A percentile compares a stretch with the other conserved stretches of the same genome.
These are phyloP conservation scores for Geosmithia flava DNA, from an alignment of 2,329 filamentous ascomycete species.

Conservation along the genomic window DNA sequence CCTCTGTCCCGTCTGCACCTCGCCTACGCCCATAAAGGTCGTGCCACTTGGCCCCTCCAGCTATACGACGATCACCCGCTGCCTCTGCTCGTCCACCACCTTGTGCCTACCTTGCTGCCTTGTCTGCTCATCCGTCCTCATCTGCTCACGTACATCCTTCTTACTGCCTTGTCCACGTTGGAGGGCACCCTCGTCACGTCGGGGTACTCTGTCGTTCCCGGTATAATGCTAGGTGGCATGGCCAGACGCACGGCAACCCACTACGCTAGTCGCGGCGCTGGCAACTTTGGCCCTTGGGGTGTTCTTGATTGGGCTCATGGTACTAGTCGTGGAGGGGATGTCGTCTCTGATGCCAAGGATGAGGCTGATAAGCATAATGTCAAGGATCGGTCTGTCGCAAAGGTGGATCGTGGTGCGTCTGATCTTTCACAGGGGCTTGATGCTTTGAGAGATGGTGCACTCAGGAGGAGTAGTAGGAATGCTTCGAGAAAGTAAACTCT, in stretches of 20 bases:
- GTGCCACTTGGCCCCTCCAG: slow-evolving; percentile 42
- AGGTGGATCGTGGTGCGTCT: slow-evolving; percentile 17
- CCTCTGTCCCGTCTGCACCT: slow-evolving; percentile 27
- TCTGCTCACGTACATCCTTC: slow-evolving; percentile 58
- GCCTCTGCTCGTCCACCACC: slow-evolving; percentile 48
- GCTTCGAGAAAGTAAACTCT: slow-evolving; percentile 2
- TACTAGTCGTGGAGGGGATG: slow-evolving; percentile 37
- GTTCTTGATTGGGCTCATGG: slow-evolving; percentile 49
- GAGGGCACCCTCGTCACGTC: slow-evolving; percentile 57
- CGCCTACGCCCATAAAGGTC: slow-evolving; percentile 36
- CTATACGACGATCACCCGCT: slow-evolving; percentile 58
- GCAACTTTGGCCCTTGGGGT: slow-evolving; percentile 51
- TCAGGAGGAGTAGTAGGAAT: slow-evolving; percentile 12
- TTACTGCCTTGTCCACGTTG: slow-evolving; percentile 48
- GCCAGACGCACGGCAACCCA: slow-evolving; percentile 31
- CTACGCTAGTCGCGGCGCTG: slow-evolving; percentile 39
- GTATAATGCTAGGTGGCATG: slow-evolving; percentile 39
- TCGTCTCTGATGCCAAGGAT: slow-evolving; percentile 39
- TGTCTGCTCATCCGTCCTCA: slow-evolving; percentile 55
- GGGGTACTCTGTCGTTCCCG: slow-evolving; percentile 49
- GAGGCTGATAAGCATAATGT: slow-evolving; percentile 46
- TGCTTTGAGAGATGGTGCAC: slow-evolving; percentile 13
- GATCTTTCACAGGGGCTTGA: slow-evolving; percentile 19
- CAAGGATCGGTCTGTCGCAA: slow-evolving; percentile 24
- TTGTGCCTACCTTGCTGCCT: slow-evolving; percentile 54